Base-by-base conservation (phyloP, 2,329 filamentous ascomycete genomes). In the Fusarium marasasianum region DNA sequence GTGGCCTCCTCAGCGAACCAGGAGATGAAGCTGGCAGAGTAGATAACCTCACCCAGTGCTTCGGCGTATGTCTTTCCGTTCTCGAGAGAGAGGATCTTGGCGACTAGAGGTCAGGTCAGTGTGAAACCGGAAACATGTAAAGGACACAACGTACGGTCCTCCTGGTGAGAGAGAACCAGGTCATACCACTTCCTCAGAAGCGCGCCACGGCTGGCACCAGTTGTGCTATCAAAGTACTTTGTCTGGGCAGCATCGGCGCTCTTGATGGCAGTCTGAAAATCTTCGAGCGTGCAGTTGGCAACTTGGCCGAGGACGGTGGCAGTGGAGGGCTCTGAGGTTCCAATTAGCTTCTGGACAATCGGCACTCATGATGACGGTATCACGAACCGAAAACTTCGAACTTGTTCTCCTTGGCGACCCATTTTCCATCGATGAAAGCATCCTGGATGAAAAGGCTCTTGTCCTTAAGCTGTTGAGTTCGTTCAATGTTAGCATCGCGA, bases 1-100 rank as follows among this genome's bases (percentile, higher is more conserved):
- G 86, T 85, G 11, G 86, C 85, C 78, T 87, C 86, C 60, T 85
- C 84, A 5, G 86, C 83, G 73, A 90, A 90, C 88, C 88, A 90
- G 79, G 87, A 87, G 13, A 86, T 84, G 78, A 90, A 89, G 17
- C 84, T 83, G 3, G 84, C 79, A 15, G 87, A 86, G 76, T 90
- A 90, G 77, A 88, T 84, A 50, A 91, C 80, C 76, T 91, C 89
- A 20, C 84, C 87, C 26, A 83, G 80, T 1, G 89, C 85, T 76
- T 91, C 89, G 43, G 83, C 76, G 5, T 89, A 80, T 10, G 89
- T 88, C 79, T 90, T 90, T 35, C 89, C 89, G 1, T 88, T 90
- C 79, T 91, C 87, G 66, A 83, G 80, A 26, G 81, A 80, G 26
- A 85, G 76, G 41, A 85, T 80, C 53, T 74, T 79, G 29, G 83